Evolutionary conservation across 2,329 filamentous ascomycete species (phyloP).

Genomic region (Apiospora rasikravindrae): DNA sequence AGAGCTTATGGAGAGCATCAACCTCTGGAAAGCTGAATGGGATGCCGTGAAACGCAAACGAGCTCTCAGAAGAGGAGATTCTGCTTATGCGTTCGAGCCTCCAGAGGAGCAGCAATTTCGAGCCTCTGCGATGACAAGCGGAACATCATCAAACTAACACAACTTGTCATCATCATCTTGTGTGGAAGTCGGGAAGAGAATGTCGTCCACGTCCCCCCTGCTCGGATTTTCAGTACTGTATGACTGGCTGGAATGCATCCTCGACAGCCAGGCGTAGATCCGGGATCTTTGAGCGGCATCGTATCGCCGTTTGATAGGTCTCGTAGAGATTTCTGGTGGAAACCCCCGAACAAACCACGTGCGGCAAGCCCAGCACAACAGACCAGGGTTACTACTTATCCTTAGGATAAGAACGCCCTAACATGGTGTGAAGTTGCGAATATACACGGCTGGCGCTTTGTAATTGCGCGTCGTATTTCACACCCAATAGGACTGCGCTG

Average conservation of each 20-base stretch:
- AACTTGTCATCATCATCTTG: neutral
- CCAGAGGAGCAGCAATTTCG: neutral
- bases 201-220: neutral
- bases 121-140: neutral
- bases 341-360: neutral
- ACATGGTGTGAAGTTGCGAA: neutral
- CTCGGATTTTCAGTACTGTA: neutral
- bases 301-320: neutral
- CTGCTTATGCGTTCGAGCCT: neutral
- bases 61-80: slow-evolving; percentile 33
- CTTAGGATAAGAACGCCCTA: neutral
- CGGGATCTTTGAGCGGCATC: neutral
- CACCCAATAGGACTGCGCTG: neutral
- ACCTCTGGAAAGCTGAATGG: slow-evolving; percentile 67
- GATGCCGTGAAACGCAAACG: slow-evolving; percentile 54
- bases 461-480: neutral
- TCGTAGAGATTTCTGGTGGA: neutral
- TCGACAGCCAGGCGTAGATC: neutral
- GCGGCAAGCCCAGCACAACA: neutral
- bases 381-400: neutral
- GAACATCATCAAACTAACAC: neutral
- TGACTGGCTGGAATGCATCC: neutral
- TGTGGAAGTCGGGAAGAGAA: neutral
- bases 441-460: neutral
- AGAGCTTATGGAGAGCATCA: slow-evolving; percentile 63